phyloP scores from a whole-genome alignment of 2,329 filamentous ascomycete species.

The Epichloe baconii region DNA sequence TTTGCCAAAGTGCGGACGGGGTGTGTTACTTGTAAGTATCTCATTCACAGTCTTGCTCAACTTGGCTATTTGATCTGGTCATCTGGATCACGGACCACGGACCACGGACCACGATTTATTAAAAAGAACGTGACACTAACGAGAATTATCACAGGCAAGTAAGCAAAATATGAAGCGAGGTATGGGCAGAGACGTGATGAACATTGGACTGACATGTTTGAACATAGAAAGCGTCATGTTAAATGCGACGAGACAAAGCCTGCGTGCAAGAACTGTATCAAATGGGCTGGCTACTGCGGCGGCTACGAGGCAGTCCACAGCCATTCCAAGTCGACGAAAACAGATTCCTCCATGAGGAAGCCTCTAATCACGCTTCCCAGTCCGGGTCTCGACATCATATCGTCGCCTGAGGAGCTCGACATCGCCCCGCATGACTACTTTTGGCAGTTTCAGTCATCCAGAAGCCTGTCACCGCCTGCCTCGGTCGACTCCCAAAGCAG shows the following conservation, averaged over 20 bases:
- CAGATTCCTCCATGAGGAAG: neutral
- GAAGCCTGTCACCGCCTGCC: conserved; percentile 3
- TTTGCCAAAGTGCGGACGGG: conserved; percentile 19
- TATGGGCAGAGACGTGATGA: neutral
- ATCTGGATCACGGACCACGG: neutral
- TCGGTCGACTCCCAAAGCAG: conserved; percentile 3
- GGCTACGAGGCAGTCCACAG: conserved; percentile 14
- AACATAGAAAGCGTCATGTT: conserved; percentile 19
- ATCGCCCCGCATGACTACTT: neutral
- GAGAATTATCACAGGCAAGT: conserved; percentile 3
- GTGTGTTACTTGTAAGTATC: conserved; percentile 19
- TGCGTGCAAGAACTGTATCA: conserved; percentile 21
- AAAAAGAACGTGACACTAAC: neutral
- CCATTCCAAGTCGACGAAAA: neutral
- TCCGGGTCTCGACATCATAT: conserved; percentile 1
- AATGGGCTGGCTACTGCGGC: conserved; percentile 22
- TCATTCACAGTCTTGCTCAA: neutral
- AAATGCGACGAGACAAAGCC: conserved; percentile 25
- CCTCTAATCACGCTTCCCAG: conserved; percentile 2
- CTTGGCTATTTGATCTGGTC: neutral
- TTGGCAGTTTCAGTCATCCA: conserved; percentile 1
- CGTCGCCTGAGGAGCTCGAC: conserved; percentile 5
- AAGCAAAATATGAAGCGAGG: neutral
- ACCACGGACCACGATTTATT: neutral
- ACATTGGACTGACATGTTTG: neutral